phyloP scores from a whole-genome alignment of 371 early-diverging fungal species.

The Nematocida minor region DNA sequence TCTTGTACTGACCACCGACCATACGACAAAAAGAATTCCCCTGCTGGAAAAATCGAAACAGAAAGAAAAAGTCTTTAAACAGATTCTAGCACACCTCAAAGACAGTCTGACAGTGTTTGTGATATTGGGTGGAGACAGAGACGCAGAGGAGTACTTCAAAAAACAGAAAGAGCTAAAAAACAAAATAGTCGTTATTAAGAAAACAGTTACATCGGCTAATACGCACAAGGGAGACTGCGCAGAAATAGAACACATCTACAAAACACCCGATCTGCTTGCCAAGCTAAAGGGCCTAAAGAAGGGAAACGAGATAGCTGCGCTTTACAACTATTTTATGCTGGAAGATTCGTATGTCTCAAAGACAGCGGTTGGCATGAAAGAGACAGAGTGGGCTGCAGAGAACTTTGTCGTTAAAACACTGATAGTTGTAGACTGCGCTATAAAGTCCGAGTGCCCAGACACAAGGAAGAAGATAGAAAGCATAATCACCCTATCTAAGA shows the following conservation, averaged over 20 bases:
- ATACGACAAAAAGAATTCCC: slow-evolving; percentile 39
- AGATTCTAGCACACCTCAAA: slow-evolving; percentile 25
- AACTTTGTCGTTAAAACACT: slow-evolving; percentile 60
- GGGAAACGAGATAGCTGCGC: slow-evolving; percentile 56
- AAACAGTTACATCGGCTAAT: slow-evolving; percentile 52
- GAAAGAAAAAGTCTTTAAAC: slow-evolving; percentile 36
- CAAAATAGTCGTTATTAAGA: slow-evolving; percentile 22
- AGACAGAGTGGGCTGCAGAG: slow-evolving; percentile 58
- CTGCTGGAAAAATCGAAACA: slow-evolving; percentile 58
- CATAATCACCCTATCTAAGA: slow-evolving; percentile 43
- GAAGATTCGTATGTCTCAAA: slow-evolving; percentile 25
- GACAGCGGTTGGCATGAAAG: slow-evolving; percentile 55
- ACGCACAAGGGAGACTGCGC: slow-evolving; percentile 49
- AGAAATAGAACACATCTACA: slow-evolving; percentile 49
- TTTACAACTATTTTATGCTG: slow-evolving; percentile 45
- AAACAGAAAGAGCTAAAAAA: background rate
- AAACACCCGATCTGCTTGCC: slow-evolving; percentile 36
- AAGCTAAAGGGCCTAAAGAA: slow-evolving; percentile 51
- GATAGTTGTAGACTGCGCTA: slow-evolving; percentile 56
- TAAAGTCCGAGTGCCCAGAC: slow-evolving; percentile 51
- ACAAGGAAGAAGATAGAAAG: slow-evolving; percentile 52
- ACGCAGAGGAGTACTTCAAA: background rate
- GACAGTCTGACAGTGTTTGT: slow-evolving; percentile 42
- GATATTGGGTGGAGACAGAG: slow-evolving; percentile 21
- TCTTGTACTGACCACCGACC: slow-evolving; percentile 41